Evolutionary conservation across 352 stramenopile genomes (phyloP), one percentile per base, ranked within the genome.

Genomic region (Lagenidium giganteum): DNA sequence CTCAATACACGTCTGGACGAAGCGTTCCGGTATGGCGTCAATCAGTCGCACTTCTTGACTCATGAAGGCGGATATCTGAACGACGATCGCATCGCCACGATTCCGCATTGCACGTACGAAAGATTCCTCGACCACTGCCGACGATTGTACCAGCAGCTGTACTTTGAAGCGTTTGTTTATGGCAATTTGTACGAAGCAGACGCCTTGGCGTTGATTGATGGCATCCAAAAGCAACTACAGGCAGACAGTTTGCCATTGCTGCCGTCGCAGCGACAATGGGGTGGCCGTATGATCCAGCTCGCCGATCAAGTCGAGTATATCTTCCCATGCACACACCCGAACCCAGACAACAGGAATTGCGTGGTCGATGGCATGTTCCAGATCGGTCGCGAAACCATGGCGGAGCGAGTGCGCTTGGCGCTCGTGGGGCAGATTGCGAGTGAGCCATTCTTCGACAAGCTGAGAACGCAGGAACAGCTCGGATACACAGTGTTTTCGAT

Each of bases 401-500:
- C 47, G 23, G 44, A 70, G 14, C 70, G 73, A 22, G 72, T 64
- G 17, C 54, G 54, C 14, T 29, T 79, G 18, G 75, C 62, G 14
- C 54, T 87, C 48, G 67, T 87, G 29, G 68, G 56, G n/a, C 67
- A 81, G 45, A 48, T 87, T 24, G 56, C 82, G 12, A 60, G 70
- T 13, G 71, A 84, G 26, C 71, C 75, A 4, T 67, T 74, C 24
- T 87, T 87, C 37, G 59, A 83, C 40, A 60, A 75, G 30, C 48
- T 87, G 18, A 67, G 75, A 8, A 87, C 75, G 14, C 63, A 78
- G 26, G 75, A 87, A 36, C 75, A 87, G 41, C 64, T 87, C 18
- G 75, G 75, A 4, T 87, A 87, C 58, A 71, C 67, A 3, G 74
- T 87, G 32, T 87, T 85, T 32, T 87, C 60, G 30, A 78, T 57